A percentile compares a stretch with the other conserved stretches of the same genome.
Evolutionary conservation across 1,139 yeast species (phyloP).

Genomic region (Kodamaea anthophila): DNA sequence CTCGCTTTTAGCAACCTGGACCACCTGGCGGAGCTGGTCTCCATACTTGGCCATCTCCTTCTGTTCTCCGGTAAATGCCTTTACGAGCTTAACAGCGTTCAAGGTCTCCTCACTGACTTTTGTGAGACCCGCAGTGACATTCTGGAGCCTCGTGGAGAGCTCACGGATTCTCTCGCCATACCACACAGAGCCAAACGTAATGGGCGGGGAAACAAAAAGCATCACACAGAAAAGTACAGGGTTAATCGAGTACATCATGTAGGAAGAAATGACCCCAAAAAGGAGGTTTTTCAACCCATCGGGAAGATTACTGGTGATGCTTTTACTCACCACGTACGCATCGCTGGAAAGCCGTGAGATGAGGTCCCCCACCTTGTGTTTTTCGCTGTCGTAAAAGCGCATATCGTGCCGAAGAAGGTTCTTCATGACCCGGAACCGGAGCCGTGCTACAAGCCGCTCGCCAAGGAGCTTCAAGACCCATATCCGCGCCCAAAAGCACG

Average conservation of each 20-base stretch:
- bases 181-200: constrained; percentile 45
- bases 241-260: constrained; percentile 44
- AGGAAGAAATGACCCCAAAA: constrained; percentile 40
- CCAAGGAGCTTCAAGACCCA: constrained; percentile 43
- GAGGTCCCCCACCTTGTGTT: constrained; percentile 51
- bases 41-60: constrained; percentile 39
- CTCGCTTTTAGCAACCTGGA: constrained; percentile 39
- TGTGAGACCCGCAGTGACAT: constrained; percentile 43
- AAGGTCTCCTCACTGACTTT: constrained; percentile 43
- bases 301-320: constrained; percentile 41
- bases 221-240: constrained; percentile 44
- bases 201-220: constrained; percentile 49
- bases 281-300: constrained; percentile 44
- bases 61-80: constrained; percentile 43
- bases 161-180: constrained; percentile 44
- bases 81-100: constrained; percentile 38
- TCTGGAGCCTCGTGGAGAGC: constrained; percentile 38
- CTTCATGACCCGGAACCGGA: constrained; percentile 44
- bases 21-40: constrained; percentile 35
- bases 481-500: constrained; percentile 45
- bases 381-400: constrained; percentile 45
- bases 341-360: constrained; percentile 49
- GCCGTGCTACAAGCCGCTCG: constrained; percentile 32
- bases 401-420: constrained; percentile 47
- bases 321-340: constrained; percentile 47